A percentile compares a stretch with the other conserved stretches of the same genome.
Evolutionary conservation across 176 grass and related monocot genomes (phyloP).

Genomic region (Musa troglodytarum): DNA sequence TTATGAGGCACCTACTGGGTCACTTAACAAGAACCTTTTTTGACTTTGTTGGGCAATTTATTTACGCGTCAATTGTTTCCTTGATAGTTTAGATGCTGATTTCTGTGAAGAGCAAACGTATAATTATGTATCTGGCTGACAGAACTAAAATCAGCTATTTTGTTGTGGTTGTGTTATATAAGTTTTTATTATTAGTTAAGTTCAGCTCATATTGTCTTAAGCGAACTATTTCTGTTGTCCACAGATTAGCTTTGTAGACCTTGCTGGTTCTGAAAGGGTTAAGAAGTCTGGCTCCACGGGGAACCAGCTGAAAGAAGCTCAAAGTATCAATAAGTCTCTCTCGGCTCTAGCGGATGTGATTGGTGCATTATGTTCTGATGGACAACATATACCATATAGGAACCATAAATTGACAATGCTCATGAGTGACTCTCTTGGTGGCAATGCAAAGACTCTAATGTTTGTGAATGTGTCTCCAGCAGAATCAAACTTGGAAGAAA

Average conservation of each 20-base stretch:
- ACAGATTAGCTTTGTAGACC: constrained; percentile 97
- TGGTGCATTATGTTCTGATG: constrained; percentile 79
- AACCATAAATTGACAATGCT: constrained; percentile 99
- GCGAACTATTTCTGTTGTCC: neutral
- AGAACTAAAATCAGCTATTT: neutral
- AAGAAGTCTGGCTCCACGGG: constrained; percentile 91
- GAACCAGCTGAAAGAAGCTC: constrained; percentile 95
- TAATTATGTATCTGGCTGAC: neutral
- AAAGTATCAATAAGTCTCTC: constrained; percentile 97
- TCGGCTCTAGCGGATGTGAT: constrained; percentile 96
- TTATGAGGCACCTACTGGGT: too few relatives aligned
- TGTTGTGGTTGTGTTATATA: too few relatives aligned
- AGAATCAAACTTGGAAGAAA: constrained; percentile 93
- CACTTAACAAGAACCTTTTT: too few relatives aligned
- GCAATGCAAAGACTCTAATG: constrained; percentile 97
- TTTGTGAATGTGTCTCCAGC: constrained; percentile 94
- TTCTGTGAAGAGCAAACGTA: too few relatives aligned
- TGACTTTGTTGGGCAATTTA: too few relatives aligned
- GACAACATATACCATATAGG: constrained; percentile 91
- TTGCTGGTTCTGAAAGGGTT: constrained; percentile 95
- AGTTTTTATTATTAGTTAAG: too few relatives aligned
- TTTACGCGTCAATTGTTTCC: too few relatives aligned
- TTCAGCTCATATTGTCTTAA: neutral
- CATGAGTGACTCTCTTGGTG: constrained; percentile 97
- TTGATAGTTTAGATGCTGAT: too few relatives aligned